phyloP scores from a whole-genome alignment of 768 basidiomycete species.

The Tylopilus vinaceipallidus region DNA sequence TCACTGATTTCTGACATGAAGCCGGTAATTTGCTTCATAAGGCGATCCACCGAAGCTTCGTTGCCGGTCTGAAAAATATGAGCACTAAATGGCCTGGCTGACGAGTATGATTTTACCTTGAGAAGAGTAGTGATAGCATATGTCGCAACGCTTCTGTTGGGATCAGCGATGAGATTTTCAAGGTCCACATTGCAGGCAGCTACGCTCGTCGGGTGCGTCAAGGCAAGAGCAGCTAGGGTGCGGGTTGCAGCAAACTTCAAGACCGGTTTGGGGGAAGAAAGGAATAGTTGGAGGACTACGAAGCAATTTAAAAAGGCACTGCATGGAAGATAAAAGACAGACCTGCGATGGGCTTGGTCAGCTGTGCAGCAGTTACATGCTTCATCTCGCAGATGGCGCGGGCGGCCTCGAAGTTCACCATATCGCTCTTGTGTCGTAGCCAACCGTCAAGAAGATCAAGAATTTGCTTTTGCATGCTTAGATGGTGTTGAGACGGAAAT shows the following conservation, averaged over 20 bases:
- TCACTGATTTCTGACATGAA: slow-evolving; percentile 99
- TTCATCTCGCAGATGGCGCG: slow-evolving; percentile 97
- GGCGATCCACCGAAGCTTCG: slow-evolving; percentile 96
- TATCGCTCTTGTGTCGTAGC: slow-evolving; percentile 98
- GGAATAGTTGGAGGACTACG: slow-evolving; percentile 89
- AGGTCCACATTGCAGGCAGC: slow-evolving; percentile 94
- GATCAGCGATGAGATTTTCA: slow-evolving; percentile 93
- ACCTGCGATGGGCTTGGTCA: slow-evolving; percentile 90
- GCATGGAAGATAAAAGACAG: slow-evolving; percentile 22
- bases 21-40: slow-evolving; percentile 98
- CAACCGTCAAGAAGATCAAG: slow-evolving; percentile 91
- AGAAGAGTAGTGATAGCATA: slow-evolving; percentile 98
- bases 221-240: slow-evolving; percentile 85
- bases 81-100: background rate
- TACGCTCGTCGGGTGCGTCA: slow-evolving; percentile 83
- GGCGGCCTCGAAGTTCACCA: slow-evolving; percentile 99
- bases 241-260: slow-evolving; percentile 98
- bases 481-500: background rate
- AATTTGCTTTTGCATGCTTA: slow-evolving; percentile 88
- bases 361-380: slow-evolving; percentile 70
- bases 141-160: slow-evolving; percentile 94
- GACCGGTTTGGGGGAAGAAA: slow-evolving; percentile 91
- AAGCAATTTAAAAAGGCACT: slow-evolving; percentile 5
- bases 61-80: slow-evolving; percentile 77
- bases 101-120: slow-evolving; percentile 54